phyloP scores from a whole-genome alignment of 1,139 yeast genomes.

The Pichia sp. region DNA sequence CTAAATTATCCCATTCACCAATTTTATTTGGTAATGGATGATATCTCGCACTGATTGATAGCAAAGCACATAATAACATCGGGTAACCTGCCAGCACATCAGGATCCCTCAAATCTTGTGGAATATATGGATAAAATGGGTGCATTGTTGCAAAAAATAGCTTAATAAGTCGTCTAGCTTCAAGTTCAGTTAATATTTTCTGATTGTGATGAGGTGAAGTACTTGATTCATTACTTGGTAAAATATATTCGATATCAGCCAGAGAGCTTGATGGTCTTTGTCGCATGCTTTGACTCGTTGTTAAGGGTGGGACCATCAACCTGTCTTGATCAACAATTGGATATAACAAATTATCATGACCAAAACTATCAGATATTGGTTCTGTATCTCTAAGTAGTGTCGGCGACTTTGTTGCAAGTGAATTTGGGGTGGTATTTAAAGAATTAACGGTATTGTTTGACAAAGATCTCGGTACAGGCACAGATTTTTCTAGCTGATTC shows the following conservation, averaged over 20 bases:
- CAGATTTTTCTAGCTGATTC: constrained; percentile 33
- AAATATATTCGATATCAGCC: constrained; percentile 59
- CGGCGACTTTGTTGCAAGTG: background rate
- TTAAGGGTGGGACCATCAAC: constrained; percentile 37
- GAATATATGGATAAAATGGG: constrained; percentile 85
- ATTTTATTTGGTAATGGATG: constrained; percentile 39
- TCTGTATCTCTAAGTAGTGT: constrained; percentile 8
- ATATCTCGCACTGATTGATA: constrained; percentile 74
- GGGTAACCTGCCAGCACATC: constrained; percentile 70
- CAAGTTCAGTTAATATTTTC: constrained; percentile 43
- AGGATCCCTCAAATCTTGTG: constrained; percentile 61
- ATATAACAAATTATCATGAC: constrained; percentile 18
- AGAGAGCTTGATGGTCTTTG: constrained; percentile 47
- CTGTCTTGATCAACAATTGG: constrained; percentile 20
- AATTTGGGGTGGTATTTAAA: background rate
- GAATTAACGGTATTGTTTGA: constrained; percentile 5
- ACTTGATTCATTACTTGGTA: constrained; percentile 18
- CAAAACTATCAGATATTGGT: constrained; percentile 19
- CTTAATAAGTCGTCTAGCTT: constrained; percentile 55
- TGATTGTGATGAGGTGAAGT: background rate
- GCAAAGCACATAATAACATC: constrained; percentile 66
- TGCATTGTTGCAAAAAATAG: constrained; percentile 73
- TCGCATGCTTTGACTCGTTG: constrained; percentile 39
- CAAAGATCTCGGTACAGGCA: constrained; percentile 7
- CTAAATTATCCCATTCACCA: constrained; percentile 11